Percentiles rank a stretch among this genome's conserved stretches.
Evolutionary conservation across 2,329 filamentous ascomycete genomes (phyloP).

Genomic region (Calonectria pseudoreteaudii): DNA sequence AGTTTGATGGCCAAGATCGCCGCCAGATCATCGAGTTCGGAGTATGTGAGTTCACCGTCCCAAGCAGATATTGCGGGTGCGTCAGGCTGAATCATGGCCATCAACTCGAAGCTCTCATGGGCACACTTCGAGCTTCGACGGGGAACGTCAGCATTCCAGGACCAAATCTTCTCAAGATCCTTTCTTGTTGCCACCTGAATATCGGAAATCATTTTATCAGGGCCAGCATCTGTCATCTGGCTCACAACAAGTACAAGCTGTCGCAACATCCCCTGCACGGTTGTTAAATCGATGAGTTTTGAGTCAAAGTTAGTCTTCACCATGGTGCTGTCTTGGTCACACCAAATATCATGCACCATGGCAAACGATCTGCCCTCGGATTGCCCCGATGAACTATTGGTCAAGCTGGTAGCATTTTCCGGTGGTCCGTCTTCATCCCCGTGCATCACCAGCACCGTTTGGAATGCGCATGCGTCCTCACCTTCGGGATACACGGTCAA

Average conservation of each 20-base stretch:
- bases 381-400: neutral
- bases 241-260: slow-evolving; percentile 17
- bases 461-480: slow-evolving; percentile 12
- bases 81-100: neutral
- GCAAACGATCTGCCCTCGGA: neutral
- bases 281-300: neutral
- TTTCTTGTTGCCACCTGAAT: slow-evolving; percentile 30
- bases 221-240: slow-evolving; percentile 4
- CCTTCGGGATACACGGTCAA: neutral
- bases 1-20: neutral
- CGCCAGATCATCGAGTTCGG: neutral
- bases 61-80: neutral
- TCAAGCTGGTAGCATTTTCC: neutral
- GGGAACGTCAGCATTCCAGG: slow-evolving; percentile 22
- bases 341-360: slow-evolving; percentile 6
- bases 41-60: neutral
- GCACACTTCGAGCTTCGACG: slow-evolving; percentile 27
- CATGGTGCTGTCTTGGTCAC: neutral
- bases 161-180: slow-evolving; percentile 34
- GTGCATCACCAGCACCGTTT: slow-evolving; percentile 23
- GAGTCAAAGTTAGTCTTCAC: slow-evolving; percentile 15
- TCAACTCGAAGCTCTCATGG: slow-evolving; percentile 26
- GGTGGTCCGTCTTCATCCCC: neutral
- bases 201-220: neutral
- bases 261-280: neutral